These are phyloP conservation scores for Logfia minima DNA, from an alignment of 129 eudicot species.

Conservation along the genomic window DNA sequence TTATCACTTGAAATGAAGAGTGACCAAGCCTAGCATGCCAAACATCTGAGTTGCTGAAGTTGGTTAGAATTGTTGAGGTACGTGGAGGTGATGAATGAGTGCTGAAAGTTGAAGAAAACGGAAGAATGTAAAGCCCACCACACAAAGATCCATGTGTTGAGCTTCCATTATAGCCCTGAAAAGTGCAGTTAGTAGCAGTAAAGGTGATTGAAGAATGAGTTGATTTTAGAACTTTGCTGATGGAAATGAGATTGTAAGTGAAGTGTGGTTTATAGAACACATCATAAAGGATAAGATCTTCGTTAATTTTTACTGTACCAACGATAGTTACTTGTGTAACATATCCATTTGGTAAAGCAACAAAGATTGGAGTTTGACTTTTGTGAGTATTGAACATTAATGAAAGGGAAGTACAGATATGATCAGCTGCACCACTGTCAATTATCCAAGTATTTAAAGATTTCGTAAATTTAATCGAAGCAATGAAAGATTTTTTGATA, in stretches of 20 bases:
- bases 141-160: too few relatives aligned
- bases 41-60: background rate
- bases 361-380: background rate
- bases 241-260: background rate
- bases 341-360: background rate
- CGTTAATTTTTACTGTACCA: background rate
- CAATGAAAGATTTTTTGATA: too few relatives aligned
- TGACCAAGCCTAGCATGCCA: background rate
- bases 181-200: background rate
- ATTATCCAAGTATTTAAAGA: background rate
- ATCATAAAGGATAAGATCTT: background rate
- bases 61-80: too few relatives aligned
- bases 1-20: background rate
- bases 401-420: background rate
- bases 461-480: too few relatives aligned
- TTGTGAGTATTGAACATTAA: background rate
- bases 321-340: background rate
- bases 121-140: too few relatives aligned
- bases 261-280: background rate
- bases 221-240: background rate
- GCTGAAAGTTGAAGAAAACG: too few relatives aligned
- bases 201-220: background rate
- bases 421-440: background rate
- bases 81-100: too few relatives aligned
- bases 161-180: too few relatives aligned